Conservation (phyloP, 2,329 filamentous ascomycete genomes). For the Aspergillus novofumigatus region DNA sequence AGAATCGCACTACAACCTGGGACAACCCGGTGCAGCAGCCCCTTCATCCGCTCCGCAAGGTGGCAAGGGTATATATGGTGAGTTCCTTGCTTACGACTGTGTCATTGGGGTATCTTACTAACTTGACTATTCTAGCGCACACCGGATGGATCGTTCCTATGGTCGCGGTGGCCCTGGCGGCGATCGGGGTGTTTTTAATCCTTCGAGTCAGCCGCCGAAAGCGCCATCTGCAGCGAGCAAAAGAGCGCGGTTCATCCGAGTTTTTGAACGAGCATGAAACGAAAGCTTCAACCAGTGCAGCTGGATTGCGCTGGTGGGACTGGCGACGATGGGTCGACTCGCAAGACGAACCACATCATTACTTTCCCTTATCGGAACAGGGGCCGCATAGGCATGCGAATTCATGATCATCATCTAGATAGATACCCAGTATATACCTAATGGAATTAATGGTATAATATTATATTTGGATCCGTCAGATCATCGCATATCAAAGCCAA, state of each 20-base stretch:
- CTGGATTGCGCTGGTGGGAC: constrained; percentile 27
- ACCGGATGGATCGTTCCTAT: constrained; percentile 13
- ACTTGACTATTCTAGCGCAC: constrained; percentile 3
- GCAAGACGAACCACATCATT: constrained; percentile 13
- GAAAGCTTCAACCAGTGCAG: constrained; percentile 10
- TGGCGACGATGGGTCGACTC: constrained; percentile 25
- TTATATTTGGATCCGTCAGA: too few species aligned
- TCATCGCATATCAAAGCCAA: neutral
- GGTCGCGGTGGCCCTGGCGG: constrained; percentile 6
- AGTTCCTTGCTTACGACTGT: neutral
- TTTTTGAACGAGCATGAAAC: constrained; percentile 14
- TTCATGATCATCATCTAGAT: neutral
- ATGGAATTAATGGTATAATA: neutral
- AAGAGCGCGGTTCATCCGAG: constrained; percentile 11
- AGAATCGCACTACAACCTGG: constrained; percentile 16
- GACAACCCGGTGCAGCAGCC: constrained; percentile 6
- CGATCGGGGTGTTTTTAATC: constrained; percentile 7
- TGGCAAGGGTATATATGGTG: constrained; percentile 7
- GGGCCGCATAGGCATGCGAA: neutral
- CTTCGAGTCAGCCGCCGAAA: constrained; percentile 10
- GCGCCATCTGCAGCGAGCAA: constrained; percentile 1
- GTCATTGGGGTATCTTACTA: neutral
- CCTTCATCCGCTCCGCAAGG: neutral
- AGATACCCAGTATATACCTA: constrained; percentile 6
- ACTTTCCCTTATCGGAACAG: constrained; percentile 26